phyloP scores from a whole-genome alignment of 148 eudicot species.

The Beta vulgaris region DNA sequence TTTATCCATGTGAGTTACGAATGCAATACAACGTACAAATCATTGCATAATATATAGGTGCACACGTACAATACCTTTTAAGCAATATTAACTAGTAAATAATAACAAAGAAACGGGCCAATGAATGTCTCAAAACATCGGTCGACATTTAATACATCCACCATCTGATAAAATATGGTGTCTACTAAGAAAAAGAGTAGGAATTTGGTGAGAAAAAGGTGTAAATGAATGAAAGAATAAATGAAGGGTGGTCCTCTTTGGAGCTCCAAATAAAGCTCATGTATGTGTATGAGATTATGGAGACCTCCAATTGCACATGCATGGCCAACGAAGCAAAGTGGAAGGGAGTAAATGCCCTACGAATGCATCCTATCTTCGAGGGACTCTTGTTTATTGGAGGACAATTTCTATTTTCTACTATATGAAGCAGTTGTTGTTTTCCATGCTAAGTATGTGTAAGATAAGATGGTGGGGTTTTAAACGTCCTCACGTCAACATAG shows the following conservation, averaged over 20 bases:
- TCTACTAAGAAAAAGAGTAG: neutral
- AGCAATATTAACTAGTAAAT: too few species aligned
- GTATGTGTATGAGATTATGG: neutral
- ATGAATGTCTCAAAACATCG: neutral
- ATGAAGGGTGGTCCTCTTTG: slow-evolving; percentile 7
- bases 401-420: too few species aligned
- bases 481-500: neutral
- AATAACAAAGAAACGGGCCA: neutral
- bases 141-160: neutral
- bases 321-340: slow-evolving; percentile 8
- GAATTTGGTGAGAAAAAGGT: slow-evolving; percentile 9
- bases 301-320: slow-evolving; percentile 12
- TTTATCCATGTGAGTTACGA: too few species aligned
- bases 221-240: slow-evolving; percentile 16
- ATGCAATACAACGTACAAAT: too few species aligned
- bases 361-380: neutral
- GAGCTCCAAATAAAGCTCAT: neutral
- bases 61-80: too few species aligned
- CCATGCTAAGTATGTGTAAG: neutral
- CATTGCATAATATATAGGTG: too few species aligned
- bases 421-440: neutral
- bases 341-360: slow-evolving; percentile 11
- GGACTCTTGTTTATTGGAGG: neutral
- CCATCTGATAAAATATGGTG: neutral
- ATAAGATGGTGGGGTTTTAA: slow-evolving; percentile 4